phyloP scores from a whole-genome alignment of 1,284 basidiomycete genomes.

The Chalciporus sp. region DNA sequence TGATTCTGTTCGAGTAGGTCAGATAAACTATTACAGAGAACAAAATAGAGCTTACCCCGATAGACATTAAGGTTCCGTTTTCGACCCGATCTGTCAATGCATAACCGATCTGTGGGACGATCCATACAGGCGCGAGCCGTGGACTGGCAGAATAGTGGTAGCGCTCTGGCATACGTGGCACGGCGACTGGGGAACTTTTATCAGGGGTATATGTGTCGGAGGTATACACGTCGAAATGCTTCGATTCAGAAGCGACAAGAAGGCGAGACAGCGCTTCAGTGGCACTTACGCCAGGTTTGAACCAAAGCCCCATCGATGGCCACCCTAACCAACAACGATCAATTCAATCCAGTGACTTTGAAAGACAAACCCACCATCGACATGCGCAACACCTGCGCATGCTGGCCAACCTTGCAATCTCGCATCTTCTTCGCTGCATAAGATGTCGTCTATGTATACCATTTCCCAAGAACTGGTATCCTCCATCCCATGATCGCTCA shows the following conservation, averaged over 20 bases:
- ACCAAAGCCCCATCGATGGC: conserved; percentile 83
- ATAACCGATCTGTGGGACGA: conserved; percentile 80
- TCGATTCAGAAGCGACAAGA: conserved; percentile 39
- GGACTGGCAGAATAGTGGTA: conserved; percentile 74
- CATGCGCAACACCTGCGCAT: conserved; percentile 21
- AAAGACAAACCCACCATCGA: conserved; percentile 24
- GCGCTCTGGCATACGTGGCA: conserved; percentile 67
- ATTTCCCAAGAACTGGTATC: conserved; percentile 75
- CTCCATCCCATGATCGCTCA: conserved; percentile 93
- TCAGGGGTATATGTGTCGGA: conserved; percentile 47
- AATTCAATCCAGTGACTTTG: neutral
- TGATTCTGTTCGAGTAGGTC: conserved; percentile 56
- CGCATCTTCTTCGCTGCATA: conserved; percentile 44
- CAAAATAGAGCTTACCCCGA: conserved; percentile 53
- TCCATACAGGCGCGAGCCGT: conserved; percentile 84
- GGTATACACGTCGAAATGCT: conserved; percentile 78
- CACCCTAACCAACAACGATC: conserved; percentile 47
- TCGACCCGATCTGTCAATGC: conserved; percentile 65
- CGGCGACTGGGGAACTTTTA: neutral
- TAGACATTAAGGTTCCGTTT: conserved; percentile 56
- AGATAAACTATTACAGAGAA: neutral
- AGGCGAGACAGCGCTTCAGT: conserved; percentile 57
- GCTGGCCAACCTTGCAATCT: conserved; percentile 40
- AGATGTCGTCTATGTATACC: conserved; percentile 76
- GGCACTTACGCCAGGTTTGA: conserved; percentile 56